These are phyloP conservation scores for Pseudevernia furfuracea DNA, from an alignment of 495 filamentous ascomycete genomes.

Conservation along the genomic window DNA sequence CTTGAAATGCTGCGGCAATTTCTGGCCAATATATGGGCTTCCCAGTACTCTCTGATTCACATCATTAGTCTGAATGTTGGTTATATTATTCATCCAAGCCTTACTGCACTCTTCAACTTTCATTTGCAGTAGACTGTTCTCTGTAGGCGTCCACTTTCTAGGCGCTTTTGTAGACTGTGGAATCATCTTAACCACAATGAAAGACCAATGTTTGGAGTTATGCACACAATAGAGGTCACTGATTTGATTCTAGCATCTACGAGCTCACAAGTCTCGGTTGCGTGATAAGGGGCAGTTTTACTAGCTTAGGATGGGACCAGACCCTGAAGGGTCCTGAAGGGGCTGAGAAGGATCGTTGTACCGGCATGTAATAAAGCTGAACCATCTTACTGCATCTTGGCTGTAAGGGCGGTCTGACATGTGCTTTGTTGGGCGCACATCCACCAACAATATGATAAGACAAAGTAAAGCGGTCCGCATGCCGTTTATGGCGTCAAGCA, in stretches of 20 bases:
- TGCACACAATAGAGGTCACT: background rate
- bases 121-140: background rate
- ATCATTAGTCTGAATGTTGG: background rate
- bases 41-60: background rate
- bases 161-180: background rate
- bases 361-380: too few species aligned
- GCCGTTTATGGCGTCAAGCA: too few species aligned
- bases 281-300: background rate
- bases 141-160: conserved; percentile 12
- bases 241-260: background rate
- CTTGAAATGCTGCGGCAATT: conserved; percentile 9
- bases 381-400: background rate
- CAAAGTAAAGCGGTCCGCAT: too few species aligned
- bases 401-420: too few species aligned
- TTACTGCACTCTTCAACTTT: conserved; percentile 12
- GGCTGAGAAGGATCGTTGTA: background rate
- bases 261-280: background rate
- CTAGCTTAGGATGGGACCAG: background rate
- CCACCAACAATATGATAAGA: too few species aligned
- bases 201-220: background rate
- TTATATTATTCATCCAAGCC: background rate
- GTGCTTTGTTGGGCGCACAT: too few species aligned
- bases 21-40: conserved; percentile 5
- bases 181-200: background rate
- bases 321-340: too few species aligned